Conservation (phyloP, 2,329 filamentous ascomycete genomes). For the Cytospora leucostoma region DNA sequence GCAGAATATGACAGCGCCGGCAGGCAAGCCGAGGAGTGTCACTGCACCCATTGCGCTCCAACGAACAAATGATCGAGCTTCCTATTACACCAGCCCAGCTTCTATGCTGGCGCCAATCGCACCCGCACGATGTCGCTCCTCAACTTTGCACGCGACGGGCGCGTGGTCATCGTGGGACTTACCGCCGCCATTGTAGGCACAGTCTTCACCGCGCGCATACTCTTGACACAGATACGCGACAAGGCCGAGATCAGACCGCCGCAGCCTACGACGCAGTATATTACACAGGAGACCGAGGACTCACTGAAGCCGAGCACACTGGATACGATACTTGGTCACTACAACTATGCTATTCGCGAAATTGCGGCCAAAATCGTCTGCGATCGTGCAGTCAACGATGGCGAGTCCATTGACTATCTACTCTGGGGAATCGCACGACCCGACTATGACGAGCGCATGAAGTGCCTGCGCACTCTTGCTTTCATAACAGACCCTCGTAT, state of each 20-base stretch:
- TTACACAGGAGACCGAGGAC: conserved; percentile 75
- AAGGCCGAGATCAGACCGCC: conserved; percentile 66
- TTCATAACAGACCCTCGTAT: conserved; percentile 54
- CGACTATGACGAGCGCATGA: conserved; percentile 61
- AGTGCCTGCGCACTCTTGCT: conserved; percentile 57
- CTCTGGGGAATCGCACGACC: conserved; percentile 60
- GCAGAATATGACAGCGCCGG: conserved; percentile 30
- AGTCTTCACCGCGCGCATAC: conserved; percentile 56
- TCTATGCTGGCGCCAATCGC: conserved; percentile 17
- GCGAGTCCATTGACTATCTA: conserved; percentile 50
- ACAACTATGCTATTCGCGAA: conserved; percentile 72
- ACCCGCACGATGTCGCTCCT: conserved; percentile 33
- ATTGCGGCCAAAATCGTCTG: conserved; percentile 63
- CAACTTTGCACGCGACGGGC: conserved; percentile 50
- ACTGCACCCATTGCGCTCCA: neutral
- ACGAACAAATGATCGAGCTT: neutral
- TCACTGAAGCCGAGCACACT: conserved; percentile 67
- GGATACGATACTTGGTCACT: conserved; percentile 66
- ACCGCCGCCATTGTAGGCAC: conserved; percentile 61
- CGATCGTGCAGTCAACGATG: conserved; percentile 61
- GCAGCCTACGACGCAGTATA: conserved; percentile 69
- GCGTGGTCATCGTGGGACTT: conserved; percentile 54
- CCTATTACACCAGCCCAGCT: conserved; percentile 11
- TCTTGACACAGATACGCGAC: conserved; percentile 62
- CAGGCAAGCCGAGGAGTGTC: conserved; percentile 7